Evolutionary conservation across 352 stramenopile species (phyloP), one percentile per base, ranked within the genome.

Genomic region (Phytophthora podocarpi): DNA sequence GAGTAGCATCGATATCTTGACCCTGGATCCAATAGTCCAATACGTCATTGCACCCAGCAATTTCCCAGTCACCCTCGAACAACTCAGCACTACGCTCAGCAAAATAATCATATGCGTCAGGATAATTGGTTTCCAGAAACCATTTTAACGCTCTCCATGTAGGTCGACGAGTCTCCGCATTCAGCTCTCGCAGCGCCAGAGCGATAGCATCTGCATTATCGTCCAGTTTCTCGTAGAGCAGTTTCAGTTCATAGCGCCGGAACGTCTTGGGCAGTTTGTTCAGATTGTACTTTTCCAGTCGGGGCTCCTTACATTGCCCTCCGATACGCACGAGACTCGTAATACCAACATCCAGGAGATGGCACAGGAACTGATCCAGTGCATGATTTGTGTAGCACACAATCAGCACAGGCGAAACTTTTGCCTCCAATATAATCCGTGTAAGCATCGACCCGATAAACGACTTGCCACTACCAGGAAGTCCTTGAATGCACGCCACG

Each of bases 351-450:
- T 85, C 69, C 7, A 96, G 26, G 28, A 97, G 63, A 42, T 93
- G 78, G 42, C 90, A 86, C n/a, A 97, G 65, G 60, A 97, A 96
- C 65, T 96, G 89, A 72, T 96, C 88, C 37, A 97, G 75, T 11
- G 90, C 87, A 59, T 97, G 88, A 70, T 97, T 97, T 12, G 90
- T 97, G 64, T 94, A 96, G 71, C 90, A 97, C 8, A 97, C 84
- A 50, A 82, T 80, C 5, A 97, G 62, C 39, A 97, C 88, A 4
- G 77, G 77, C 12, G 61, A 67, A 5, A 80, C 45, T 5, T 71
- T 58, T 8, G 67, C 67, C 15, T 75, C 47, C 26, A 91, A 42
- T 55, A 97, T 87, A 13, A 85, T 82, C 35, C 80, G 68, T 21
- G 80, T 87, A 27, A 96, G 78, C 16, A 93, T 73, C 1, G 70